Conservation (phyloP, 306 rosid species). For the Trifolium subterraneum region DNA sequence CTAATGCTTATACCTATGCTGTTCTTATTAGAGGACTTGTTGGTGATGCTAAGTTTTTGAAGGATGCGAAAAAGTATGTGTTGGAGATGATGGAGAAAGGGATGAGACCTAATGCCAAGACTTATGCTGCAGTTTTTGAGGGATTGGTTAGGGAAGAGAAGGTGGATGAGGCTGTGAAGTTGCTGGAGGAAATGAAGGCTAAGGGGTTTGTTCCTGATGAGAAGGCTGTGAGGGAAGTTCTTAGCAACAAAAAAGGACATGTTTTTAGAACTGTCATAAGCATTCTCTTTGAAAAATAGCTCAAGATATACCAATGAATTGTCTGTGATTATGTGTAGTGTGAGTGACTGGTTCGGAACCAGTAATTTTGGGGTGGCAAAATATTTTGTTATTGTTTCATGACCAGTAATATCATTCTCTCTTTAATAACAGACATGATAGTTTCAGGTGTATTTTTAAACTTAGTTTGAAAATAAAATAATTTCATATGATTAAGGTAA, state of each 20-base stretch:
- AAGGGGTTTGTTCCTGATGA: slow-evolving; percentile 69
- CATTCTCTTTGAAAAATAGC: slow-evolving; percentile 66
- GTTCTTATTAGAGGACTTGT: slow-evolving; percentile 66
- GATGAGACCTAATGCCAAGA: slow-evolving; percentile 67
- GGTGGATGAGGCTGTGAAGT: slow-evolving; percentile 57
- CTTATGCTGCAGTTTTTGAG: slow-evolving; percentile 64
- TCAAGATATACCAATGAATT: neutral
- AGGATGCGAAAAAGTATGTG: slow-evolving; percentile 59
- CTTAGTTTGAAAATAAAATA: neutral
- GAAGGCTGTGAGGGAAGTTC: slow-evolving; percentile 64
- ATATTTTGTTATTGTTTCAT: slow-evolving; percentile 8
- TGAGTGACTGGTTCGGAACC: too few species aligned
- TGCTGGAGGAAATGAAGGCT: slow-evolving; percentile 56
- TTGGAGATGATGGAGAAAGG: slow-evolving; percentile 78
- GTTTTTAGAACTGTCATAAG: slow-evolving; percentile 54
- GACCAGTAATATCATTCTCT: neutral
- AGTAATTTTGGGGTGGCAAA: neutral
- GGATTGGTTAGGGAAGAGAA: slow-evolving; percentile 55
- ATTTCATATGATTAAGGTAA: neutral
- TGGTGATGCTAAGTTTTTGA: slow-evolving; percentile 42
- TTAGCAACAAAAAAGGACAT: slow-evolving; percentile 53
- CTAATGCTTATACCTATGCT: slow-evolving; percentile 72
- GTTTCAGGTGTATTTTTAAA: neutral
- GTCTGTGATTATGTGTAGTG: neutral
- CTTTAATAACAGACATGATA: neutral